Percentiles rank a stretch among this genome's conserved stretches.
Conservation (phyloP, 345 rosid species). For the Gossypium bickii region DNA sequence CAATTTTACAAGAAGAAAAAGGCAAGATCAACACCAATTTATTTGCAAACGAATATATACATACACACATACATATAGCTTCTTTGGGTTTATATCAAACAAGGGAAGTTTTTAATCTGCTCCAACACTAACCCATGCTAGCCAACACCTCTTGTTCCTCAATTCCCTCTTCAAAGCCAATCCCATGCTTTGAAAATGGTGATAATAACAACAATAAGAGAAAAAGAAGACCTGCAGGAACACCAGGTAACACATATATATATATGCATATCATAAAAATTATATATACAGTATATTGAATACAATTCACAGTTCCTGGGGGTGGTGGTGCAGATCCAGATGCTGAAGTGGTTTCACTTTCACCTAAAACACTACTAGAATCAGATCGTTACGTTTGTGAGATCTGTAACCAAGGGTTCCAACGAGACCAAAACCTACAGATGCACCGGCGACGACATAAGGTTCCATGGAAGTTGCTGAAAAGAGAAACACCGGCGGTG, state of each 20-base stretch:
- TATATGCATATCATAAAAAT: neutral
- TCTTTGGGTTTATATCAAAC: neutral
- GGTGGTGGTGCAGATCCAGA: slow-evolving; percentile 71
- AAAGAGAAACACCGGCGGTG: slow-evolving; percentile 69
- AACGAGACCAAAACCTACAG: slow-evolving; percentile 95
- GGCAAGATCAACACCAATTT: slow-evolving; percentile 3
- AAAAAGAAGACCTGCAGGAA: slow-evolving; percentile 86
- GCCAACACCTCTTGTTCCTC: slow-evolving; percentile 28
- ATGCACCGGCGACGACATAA: slow-evolving; percentile 95
- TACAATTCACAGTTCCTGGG: neutral
- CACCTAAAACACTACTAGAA: slow-evolving; percentile 84
- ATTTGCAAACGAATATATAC: neutral
- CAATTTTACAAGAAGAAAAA: neutral
- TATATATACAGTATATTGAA: neutral
- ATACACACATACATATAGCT: neutral
- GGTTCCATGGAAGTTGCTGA: slow-evolving; percentile 96
- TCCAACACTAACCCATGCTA: slow-evolving; percentile 28
- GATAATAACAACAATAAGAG: slow-evolving; percentile 44
- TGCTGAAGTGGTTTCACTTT: slow-evolving; percentile 84
- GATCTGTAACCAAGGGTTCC: slow-evolving; percentile 99
- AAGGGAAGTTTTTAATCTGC: neutral
- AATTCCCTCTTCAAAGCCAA: slow-evolving; percentile 36
- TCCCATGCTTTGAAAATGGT: slow-evolving; percentile 39
- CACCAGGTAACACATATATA: slow-evolving; percentile 53
- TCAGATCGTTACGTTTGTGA: slow-evolving; percentile 93